Base-by-base conservation (phyloP, 306 rosid genomes). In the Clitoria ternatea region DNA sequence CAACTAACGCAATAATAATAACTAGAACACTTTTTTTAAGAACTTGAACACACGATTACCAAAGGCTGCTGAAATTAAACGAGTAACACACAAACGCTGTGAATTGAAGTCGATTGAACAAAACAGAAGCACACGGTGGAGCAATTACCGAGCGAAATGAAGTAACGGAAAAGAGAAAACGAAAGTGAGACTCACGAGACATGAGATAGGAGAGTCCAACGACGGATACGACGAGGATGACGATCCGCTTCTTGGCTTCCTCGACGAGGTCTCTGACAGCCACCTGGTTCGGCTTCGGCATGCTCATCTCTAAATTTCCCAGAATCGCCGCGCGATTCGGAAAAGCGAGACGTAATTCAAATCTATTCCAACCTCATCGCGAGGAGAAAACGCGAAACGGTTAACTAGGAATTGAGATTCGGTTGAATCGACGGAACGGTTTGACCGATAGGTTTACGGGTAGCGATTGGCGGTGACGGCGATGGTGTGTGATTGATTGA, bases 221-320 rank as follows among this genome's bases (percentile, higher is more conserved):
- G 5, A 89, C 92, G 82, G 88, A 89, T 48, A 94, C 79, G 69
- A 80, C 78, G 66, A 94, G 85, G 61, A 94, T 73, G 14, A 94
- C 87, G 82, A 94, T 67, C 77, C 97, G 85, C 81, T 91, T 94
- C 91, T 94, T 94, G 11, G 96, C 96, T 79, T 94, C 99, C 76
- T 94, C 99, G 5, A 80, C 89, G 17, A 94, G 96, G 96, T 94
- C 99, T 8, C 92, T 92, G 72, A 81, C 84, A 63, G 80, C 19
- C 24, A 88, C 95, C 56, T 74, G 92, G 75, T 80, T 91, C 66
- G 73, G 79, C 72, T 56, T 43, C 42, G 79, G 79, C 74, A 56
- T 55, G 29, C 56, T 77, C 72, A 67, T 76, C 59, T 52, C 9
- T 4, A 60, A 50, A 43, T 47, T 26, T 69, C 66, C 22, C 35